phyloP scores from a whole-genome alignment of 2,329 filamentous ascomycete species.

The Nemania abortiva region DNA sequence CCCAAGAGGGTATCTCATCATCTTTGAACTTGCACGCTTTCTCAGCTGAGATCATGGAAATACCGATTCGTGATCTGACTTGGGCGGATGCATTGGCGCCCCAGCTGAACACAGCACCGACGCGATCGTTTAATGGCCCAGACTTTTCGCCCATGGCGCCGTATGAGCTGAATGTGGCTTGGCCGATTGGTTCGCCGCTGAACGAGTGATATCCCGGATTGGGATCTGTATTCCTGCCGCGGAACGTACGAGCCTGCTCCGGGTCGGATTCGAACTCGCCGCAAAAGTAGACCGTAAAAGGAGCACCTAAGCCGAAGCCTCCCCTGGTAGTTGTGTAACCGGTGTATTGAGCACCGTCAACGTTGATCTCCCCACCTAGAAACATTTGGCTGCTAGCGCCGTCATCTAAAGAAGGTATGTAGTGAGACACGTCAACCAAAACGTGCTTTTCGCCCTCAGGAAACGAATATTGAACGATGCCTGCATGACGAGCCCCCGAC shows the following conservation, averaged over 20 bases:
- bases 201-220: slow-evolving; percentile 25
- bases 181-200: slow-evolving; percentile 23
- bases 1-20: slow-evolving; percentile 60
- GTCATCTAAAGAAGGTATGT: slow-evolving; percentile 56
- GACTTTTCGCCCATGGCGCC: slow-evolving; percentile 36
- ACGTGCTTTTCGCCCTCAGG: slow-evolving; percentile 55
- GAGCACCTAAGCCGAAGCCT: slow-evolving; percentile 56
- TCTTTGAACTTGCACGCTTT: slow-evolving; percentile 63
- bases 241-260: slow-evolving; percentile 33
- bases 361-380: slow-evolving; percentile 56
- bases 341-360: slow-evolving; percentile 56
- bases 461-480: slow-evolving; percentile 66
- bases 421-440: slow-evolving; percentile 62
- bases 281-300: slow-evolving; percentile 59
- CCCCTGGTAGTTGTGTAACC: slow-evolving; percentile 62
- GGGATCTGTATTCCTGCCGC: slow-evolving; percentile 29
- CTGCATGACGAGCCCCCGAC: slow-evolving; percentile 61
- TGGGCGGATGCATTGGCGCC: slow-evolving; percentile 45
- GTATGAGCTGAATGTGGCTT: slow-evolving; percentile 23
- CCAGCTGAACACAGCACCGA: slow-evolving; percentile 66
- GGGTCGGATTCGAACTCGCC: slow-evolving; percentile 56
- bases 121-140: slow-evolving; percentile 64
- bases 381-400: slow-evolving; percentile 56
- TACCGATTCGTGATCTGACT: slow-evolving; percentile 63
- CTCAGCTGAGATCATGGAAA: slow-evolving; percentile 62